Evolutionary conservation across 768 basidiomycete species (phyloP), one percentile per base, ranked within the genome.

Genomic region (Leucogyrophana mollusca): DNA sequence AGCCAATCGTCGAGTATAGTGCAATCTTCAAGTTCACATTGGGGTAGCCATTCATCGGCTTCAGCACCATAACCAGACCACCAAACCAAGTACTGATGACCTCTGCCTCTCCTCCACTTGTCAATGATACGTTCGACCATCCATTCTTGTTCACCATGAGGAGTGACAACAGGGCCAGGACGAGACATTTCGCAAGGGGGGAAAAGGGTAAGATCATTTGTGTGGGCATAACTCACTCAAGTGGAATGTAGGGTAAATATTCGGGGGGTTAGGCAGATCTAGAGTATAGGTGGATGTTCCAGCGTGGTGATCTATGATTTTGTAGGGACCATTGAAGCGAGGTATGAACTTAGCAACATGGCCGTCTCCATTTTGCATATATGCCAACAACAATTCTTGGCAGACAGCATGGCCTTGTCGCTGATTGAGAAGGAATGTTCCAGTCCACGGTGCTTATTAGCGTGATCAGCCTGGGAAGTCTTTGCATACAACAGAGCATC

Each of bases 171-270:
- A 3, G 34, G 44, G 2, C 44, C 44, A 2, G 44, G 35, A 13
- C 34, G 33, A 5, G 20, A 13, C 4, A 36, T 18, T 20, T 35
- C 44, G 11, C 33, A 20, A 3, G 44, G 36, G 34, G 44, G 44
- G 18, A 45, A 36, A 3, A 34, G 33, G 3, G 4, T 24, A 4
- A 13, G 4, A 27, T 45, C 34, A 22, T 45, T 45, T 18, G 7
- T 3, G 2, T 27, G 16, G n/a, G 2, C 42, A 16, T 2, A 32
- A 17, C n/a, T 43, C 23, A 25, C 24, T 27, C 16, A 43, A 5
- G 27, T 76, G 70, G 52, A 71, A 74, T 3, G 53, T 62, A 0
- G 60, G 56, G 42, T 64, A 61, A 0, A 61, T 55, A 13, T 46
- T 42, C 4, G 52, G 13, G 9, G 44, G 17, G 13, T 32, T 9